Percentiles rank a stretch among this genome's conserved stretches.
These are phyloP conservation scores for Rhodotorula sp. DNA, from an alignment of 1,284 basidiomycete species.

Conservation along the genomic window DNA sequence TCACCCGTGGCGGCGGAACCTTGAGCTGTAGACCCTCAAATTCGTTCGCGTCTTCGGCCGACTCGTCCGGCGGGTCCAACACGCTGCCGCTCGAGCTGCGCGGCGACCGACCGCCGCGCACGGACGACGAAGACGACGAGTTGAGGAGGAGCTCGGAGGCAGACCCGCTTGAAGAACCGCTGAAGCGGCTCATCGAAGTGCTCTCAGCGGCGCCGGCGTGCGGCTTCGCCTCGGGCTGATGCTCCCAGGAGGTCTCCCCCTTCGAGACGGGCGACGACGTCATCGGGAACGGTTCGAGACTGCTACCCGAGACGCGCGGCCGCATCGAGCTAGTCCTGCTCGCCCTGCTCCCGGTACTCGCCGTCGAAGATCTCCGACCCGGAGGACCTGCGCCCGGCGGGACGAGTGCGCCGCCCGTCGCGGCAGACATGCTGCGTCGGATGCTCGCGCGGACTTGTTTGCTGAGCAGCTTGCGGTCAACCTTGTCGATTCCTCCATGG, in stretches of 20 bases:
- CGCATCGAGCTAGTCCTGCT: slow-evolving; percentile 10
- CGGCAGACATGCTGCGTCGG: slow-evolving; percentile 40
- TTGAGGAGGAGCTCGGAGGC: slow-evolving; percentile 23
- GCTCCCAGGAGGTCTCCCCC: slow-evolving; percentile 37
- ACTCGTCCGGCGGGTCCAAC: slow-evolving; percentile 32
- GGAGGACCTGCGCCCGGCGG: neutral
- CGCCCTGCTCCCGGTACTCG: slow-evolving; percentile 22
- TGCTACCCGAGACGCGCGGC: neutral
- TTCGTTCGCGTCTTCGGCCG: slow-evolving; percentile 21
- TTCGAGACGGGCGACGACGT: neutral
- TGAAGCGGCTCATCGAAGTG: slow-evolving; percentile 60
- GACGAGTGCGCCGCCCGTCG: slow-evolving; percentile 23
- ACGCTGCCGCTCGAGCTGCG: slow-evolving; percentile 16
- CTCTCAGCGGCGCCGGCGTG: neutral
- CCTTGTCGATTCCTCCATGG: slow-evolving; percentile 53
- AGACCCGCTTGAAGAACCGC: slow-evolving; percentile 68
- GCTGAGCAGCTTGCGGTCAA: slow-evolving; percentile 75
- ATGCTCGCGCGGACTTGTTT: slow-evolving; percentile 79
- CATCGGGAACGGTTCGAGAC: neutral
- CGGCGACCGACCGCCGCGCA: slow-evolving; percentile 13
- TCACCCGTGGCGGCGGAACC: neutral
- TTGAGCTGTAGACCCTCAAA: neutral
- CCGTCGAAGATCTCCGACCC: slow-evolving; percentile 16
- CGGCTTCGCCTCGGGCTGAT: neutral
- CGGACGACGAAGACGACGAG: slow-evolving; percentile 28